Base-by-base conservation (phyloP, 2,329 filamentous ascomycete species). In the Rhytidhysteron rufulum region DNA sequence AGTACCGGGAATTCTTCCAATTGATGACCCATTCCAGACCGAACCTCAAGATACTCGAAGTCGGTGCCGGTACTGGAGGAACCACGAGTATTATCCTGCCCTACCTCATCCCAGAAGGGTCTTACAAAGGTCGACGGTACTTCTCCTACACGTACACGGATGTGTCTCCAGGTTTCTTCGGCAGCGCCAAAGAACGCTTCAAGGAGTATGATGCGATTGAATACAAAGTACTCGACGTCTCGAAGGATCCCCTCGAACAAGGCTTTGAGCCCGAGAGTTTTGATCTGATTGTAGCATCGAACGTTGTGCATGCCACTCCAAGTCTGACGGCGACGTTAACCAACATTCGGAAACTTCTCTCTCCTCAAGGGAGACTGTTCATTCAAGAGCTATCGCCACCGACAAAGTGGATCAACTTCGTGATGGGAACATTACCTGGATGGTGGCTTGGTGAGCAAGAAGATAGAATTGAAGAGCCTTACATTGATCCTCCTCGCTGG, bases 341-440 rank as follows among this genome's bases (percentile, higher is more conserved):
- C 16, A 54, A 62, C 39, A 40, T 41, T 4, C 43, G 51, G 11
- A 55, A 50, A 22, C 39, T 63, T 8, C 44, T 63, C 1, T 49
- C 51, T 17, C 68, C 73, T 0, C 71, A 67, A 1, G 75, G 74
- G 0, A 66, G 69, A 27, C 52, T 79, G 0, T 27, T 77, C 1
- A 33, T 75, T 0, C 42, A 69, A 4, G 74, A 78, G 42, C 44
- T 66, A 4, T 60, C 57, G 40, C 50, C 17, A 47, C 30, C n/a
- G 9, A 20, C 4, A 29, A 5, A 24, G 4, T 5, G 16, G 6
- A 6, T 40, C 30, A 19, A 22, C n/a, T 9, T 24, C 30, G 19
- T 37, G 10, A 11, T 31, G 17, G 25, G 34, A n/a, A 38, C 17
- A 18, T 15, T 21, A 16, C 29, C 37, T 15, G 37, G 30, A n/a